phyloP scores from a whole-genome alignment of 139 green algal genomes.

The Microglena sp. region DNA sequence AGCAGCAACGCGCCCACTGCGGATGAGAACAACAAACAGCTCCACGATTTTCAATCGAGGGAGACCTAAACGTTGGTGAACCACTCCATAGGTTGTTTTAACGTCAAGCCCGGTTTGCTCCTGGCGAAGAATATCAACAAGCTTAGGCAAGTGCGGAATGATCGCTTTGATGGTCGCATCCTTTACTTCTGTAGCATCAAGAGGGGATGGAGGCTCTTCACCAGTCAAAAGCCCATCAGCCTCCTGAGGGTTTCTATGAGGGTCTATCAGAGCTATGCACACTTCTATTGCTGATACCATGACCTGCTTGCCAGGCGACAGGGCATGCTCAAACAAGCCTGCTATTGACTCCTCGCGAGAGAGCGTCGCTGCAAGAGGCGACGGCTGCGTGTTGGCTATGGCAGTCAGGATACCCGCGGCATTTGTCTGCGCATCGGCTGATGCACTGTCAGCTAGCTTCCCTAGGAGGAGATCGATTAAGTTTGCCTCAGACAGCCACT shows the following conservation, averaged over 20 bases:
- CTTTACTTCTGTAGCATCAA: too few species aligned
- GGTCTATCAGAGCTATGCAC: slow-evolving; percentile 72
- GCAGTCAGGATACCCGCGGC: slow-evolving; percentile 73
- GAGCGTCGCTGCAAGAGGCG: slow-evolving; percentile 55
- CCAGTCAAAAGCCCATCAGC: too few species aligned
- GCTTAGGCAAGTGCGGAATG: too few species aligned
- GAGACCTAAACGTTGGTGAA: slow-evolving; percentile 21
- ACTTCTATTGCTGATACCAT: slow-evolving; percentile 66
- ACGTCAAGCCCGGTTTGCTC: too few species aligned
- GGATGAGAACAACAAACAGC: slow-evolving; percentile 61
- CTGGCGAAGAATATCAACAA: too few species aligned
- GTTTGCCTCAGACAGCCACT: slow-evolving; percentile 67
- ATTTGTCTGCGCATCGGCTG: slow-evolving; percentile 56
- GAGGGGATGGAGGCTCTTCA: too few species aligned
- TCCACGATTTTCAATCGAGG: slow-evolving; percentile 54
- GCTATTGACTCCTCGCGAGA: slow-evolving; percentile 30
- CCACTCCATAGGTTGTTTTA: too few species aligned
- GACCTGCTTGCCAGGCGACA: slow-evolving; percentile 28
- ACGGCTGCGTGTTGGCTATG: slow-evolving; percentile 63
- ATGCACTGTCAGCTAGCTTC: slow-evolving; percentile 26
- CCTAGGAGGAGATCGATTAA: slow-evolving; percentile 64
- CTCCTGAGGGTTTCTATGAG: too few species aligned
- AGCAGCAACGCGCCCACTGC: slow-evolving; percentile 39
- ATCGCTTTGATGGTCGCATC: slow-evolving; percentile 2
- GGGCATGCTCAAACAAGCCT: slow-evolving; percentile 33